Percentiles rank a stretch among this genome's conserved stretches.
Conservation (phyloP, 2,329 filamentous ascomycete species). For the Diaporthe aspalathi region DNA sequence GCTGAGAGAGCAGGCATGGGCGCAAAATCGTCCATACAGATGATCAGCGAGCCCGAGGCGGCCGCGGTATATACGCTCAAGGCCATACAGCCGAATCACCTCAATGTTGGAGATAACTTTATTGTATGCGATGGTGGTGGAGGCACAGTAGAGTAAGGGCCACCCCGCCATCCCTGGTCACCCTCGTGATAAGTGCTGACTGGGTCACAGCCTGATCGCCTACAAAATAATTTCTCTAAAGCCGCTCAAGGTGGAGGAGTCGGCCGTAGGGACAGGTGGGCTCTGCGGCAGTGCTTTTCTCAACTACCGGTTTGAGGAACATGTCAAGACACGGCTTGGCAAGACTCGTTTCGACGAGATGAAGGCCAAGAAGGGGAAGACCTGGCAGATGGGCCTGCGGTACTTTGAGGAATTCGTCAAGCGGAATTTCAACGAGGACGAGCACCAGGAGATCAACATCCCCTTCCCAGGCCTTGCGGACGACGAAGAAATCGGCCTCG, state of each 20-base stretch:
- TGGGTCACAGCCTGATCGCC: slow-evolving; percentile 70
- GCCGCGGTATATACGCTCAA: slow-evolving; percentile 84
- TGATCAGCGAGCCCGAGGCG: slow-evolving; percentile 85
- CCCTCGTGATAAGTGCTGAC: slow-evolving; percentile 38
- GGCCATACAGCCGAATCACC: slow-evolving; percentile 79
- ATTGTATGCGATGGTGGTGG: slow-evolving; percentile 72
- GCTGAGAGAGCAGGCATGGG: slow-evolving; percentile 85
- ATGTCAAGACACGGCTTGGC: slow-evolving; percentile 76
- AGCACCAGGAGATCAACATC: slow-evolving; percentile 80
- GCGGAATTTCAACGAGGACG: slow-evolving; percentile 83
- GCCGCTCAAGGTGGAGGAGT: slow-evolving; percentile 80
- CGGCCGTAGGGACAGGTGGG: slow-evolving; percentile 81
- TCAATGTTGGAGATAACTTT: slow-evolving; percentile 75
- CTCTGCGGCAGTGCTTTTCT: slow-evolving; percentile 83
- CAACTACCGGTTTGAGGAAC: slow-evolving; percentile 84
- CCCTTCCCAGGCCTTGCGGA: slow-evolving; percentile 83
- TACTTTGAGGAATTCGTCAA: slow-evolving; percentile 91
- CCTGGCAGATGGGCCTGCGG: slow-evolving; percentile 81
- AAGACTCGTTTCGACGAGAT: slow-evolving; percentile 76
- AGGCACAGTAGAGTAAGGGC: slow-evolving; percentile 74
- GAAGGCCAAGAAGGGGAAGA: slow-evolving; percentile 81
- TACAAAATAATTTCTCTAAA: slow-evolving; percentile 82
- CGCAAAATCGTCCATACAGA: slow-evolving; percentile 74
- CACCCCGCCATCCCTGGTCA: background rate
- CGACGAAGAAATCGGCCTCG: slow-evolving; percentile 78